Conservation (phyloP, 2,329 filamentous ascomycete species). For the Moelleriella libera region DNA sequence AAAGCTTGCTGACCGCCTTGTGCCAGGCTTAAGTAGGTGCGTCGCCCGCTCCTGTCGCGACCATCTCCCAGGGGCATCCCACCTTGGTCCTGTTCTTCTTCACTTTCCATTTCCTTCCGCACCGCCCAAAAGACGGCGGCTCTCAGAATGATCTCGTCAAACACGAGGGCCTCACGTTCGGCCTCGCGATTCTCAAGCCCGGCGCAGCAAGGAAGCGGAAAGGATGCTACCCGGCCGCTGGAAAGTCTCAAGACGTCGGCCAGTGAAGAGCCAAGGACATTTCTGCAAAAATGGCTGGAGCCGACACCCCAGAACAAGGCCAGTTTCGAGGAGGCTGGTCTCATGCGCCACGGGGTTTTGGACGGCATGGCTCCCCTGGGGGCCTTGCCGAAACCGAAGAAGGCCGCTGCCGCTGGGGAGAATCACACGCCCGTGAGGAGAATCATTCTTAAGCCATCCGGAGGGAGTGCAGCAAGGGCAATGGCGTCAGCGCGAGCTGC, state of each 20-base stretch:
- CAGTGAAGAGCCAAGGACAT: constrained; percentile 26
- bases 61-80: neutral
- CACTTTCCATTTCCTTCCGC: no score
- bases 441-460: constrained; percentile 30
- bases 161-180: constrained; percentile 34
- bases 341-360: constrained; percentile 61
- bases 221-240: constrained; percentile 14
- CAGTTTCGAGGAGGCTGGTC: constrained; percentile 66
- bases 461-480: constrained; percentile 11
- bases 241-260: constrained; percentile 21
- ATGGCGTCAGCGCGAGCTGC: constrained; percentile 6
- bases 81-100: no score
- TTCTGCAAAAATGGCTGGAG: constrained; percentile 46
- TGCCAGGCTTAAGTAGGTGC: neutral
- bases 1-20: constrained; percentile 5
- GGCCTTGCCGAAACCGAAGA: constrained; percentile 47
- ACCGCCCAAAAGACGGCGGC: no score
- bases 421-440: constrained; percentile 20
- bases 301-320: constrained; percentile 44
- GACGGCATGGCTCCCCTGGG: constrained; percentile 77
- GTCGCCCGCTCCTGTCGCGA: neutral
- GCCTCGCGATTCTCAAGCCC: constrained; percentile 40
- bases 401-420: constrained; percentile 11
- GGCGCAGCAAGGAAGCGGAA: constrained; percentile 17
- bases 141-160: constrained; percentile 23